phyloP scores from a whole-genome alignment of 148 eudicot species.

The Fagopyrum homotropicum region DNA sequence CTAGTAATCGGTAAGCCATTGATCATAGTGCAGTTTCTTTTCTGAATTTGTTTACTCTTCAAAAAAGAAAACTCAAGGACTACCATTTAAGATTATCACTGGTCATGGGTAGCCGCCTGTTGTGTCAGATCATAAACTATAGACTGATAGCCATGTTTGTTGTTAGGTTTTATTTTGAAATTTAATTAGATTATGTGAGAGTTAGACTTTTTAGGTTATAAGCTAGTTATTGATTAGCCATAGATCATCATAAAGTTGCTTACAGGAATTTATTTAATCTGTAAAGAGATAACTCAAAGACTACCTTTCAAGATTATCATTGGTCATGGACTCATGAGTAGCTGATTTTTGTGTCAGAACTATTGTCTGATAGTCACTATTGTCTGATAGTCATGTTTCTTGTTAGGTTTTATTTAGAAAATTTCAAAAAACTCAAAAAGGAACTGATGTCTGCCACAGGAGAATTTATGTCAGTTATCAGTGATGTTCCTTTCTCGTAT shows the following conservation, averaged over 20 bases:
- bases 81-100: not conserved
- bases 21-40: not conserved
- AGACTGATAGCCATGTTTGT: too few relatives aligned
- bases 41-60: not conserved
- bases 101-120: not conserved
- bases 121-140: too few relatives aligned
- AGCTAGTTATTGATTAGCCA: not conserved
- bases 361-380: not conserved
- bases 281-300: not conserved
- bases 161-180: too few relatives aligned
- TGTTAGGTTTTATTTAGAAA: not conserved
- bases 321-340: not conserved
- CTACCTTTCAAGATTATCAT: not conserved
- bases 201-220: not conserved
- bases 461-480: not conserved
- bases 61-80: not conserved
- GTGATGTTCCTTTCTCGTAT: not conserved
- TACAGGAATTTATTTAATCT: not conserved
- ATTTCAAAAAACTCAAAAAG: not conserved
- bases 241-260: not conserved
- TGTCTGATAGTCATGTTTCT: not conserved
- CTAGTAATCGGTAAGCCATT: not conserved
- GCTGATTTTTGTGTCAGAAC: not conserved
- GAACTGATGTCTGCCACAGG: not conserved
- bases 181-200: not conserved